phyloP scores from a whole-genome alignment of 2,329 filamentous ascomycete species.

The Cadophora luteo-olivacea region DNA sequence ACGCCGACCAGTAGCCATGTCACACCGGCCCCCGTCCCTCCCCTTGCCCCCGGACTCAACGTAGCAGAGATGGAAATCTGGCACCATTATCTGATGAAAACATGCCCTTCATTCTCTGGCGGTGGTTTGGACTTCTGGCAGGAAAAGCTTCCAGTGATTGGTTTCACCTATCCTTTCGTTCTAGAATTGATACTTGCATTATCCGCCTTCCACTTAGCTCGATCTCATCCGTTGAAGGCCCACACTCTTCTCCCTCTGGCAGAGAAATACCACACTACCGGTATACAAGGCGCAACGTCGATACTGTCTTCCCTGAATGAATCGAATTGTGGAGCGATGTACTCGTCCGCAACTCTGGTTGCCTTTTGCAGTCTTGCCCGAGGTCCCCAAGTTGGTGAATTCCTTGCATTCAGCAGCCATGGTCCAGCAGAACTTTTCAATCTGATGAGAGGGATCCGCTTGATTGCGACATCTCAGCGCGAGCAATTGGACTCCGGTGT shows the following conservation, averaged over 20 bases:
- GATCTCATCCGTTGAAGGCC: neutral
- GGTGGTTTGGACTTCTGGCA: neutral
- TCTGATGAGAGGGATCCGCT: neutral
- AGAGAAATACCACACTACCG: neutral
- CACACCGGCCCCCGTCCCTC: neutral
- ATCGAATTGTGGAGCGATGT: neutral
- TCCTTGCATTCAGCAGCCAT: neutral
- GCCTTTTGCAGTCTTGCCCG: constrained; percentile 1
- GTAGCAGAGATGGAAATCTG: neutral
- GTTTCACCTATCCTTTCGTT: constrained; percentile 6
- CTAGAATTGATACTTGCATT: neutral
- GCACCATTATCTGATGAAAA: constrained; percentile 7
- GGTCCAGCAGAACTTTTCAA: neutral
- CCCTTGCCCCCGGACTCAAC: neutral
- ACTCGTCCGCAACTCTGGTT: neutral
- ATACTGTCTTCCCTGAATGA: neutral
- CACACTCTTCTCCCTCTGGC: neutral
- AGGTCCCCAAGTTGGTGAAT: neutral
- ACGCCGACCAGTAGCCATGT: neutral
- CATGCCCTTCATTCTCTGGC: neutral
- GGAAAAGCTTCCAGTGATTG: neutral
- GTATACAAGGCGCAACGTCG: neutral
- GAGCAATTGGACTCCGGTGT: neutral
- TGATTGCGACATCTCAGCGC: neutral
- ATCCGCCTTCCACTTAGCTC: neutral